A percentile compares a stretch with the other conserved stretches of the same genome.
Conservation (phyloP, 148 eudicot species). For the Euryodendron excelsum region DNA sequence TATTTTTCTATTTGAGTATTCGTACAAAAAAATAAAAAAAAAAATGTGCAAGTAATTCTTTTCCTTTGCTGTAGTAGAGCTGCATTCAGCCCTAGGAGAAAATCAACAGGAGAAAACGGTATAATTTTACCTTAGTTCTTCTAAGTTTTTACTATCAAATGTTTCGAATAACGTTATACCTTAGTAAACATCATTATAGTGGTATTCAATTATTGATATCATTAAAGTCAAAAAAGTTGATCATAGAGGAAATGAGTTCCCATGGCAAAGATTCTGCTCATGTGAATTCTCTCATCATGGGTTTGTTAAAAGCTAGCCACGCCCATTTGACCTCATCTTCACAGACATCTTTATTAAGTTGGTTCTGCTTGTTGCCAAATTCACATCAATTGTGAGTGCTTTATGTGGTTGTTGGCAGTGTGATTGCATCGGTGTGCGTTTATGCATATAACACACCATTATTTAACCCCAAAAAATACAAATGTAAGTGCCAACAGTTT, state of each 20-base stretch:
- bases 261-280: background rate
- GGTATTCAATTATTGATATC: background rate
- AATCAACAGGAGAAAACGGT: too few species aligned
- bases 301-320: background rate
- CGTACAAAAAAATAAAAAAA: too few species aligned
- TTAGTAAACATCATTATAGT: background rate
- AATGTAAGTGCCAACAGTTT: too few species aligned
- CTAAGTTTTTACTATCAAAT: too few species aligned
- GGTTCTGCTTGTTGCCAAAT: background rate
- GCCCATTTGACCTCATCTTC: too few species aligned
- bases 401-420: background rate
- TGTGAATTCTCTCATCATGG: background rate
- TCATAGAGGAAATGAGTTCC: background rate
- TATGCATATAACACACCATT: constrained; percentile 3
- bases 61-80: too few species aligned
- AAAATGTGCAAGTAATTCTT: too few species aligned
- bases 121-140: too few species aligned
- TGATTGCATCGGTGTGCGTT: background rate
- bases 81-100: too few species aligned
- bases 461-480: background rate
- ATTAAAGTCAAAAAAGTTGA: background rate
- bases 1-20: too few species aligned
- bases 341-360: background rate
- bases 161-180: background rate
- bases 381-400: background rate